Evolutionary conservation across 257 asterid species (phyloP).

Genomic region (Paulownia fortunei): DNA sequence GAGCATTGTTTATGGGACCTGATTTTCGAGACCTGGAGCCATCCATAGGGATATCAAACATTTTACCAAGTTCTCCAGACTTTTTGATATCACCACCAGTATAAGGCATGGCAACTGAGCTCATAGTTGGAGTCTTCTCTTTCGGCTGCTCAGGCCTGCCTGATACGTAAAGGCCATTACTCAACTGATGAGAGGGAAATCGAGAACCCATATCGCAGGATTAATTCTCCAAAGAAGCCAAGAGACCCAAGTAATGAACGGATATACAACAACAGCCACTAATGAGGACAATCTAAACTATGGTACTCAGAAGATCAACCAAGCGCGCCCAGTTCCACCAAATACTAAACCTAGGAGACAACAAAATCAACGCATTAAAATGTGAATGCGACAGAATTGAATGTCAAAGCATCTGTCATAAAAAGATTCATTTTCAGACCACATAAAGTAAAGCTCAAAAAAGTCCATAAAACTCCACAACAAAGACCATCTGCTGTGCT

Average conservation of each 20-base stretch:
- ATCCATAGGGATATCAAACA: conserved; percentile 69
- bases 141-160: conserved; percentile 80
- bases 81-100: conserved; percentile 84
- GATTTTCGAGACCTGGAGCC: conserved; percentile 69
- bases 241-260: conserved; percentile 21
- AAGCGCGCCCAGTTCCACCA: conserved; percentile 23
- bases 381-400: neutral
- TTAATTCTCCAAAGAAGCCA: conserved; percentile 30
- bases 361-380: conserved; percentile 10
- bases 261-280: conserved; percentile 7
- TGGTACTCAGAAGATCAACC: conserved; percentile 30
- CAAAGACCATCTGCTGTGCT: conserved; percentile 11
- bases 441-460: conserved; percentile 15
- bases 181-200: conserved; percentile 75
- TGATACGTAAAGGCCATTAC: conserved; percentile 80
- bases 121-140: conserved; percentile 60
- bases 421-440: conserved; percentile 10
- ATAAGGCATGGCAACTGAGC: conserved; percentile 78
- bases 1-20: conserved; percentile 67
- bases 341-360: conserved; percentile 40
- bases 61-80: conserved; percentile 87
- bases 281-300: neutral
- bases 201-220: conserved; percentile 66
- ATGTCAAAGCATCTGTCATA: neutral
- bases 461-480: neutral